These are phyloP conservation scores for Neopestalotiopsis clavispora DNA, from an alignment of 2,329 filamentous ascomycete genomes.

Conservation along the genomic window DNA sequence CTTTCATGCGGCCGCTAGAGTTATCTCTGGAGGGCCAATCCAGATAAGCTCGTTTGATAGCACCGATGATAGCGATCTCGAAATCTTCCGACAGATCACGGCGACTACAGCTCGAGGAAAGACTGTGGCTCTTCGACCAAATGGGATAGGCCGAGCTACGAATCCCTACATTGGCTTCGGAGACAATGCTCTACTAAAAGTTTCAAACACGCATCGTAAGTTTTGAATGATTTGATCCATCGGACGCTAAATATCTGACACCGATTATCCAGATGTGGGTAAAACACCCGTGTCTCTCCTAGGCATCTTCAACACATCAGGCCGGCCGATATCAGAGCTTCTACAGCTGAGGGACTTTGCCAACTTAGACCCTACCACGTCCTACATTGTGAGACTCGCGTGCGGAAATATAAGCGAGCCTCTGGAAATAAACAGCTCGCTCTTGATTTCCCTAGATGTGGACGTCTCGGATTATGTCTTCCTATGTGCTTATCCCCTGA, in stretches of 20 bases:
- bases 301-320: slow-evolving; percentile 4
- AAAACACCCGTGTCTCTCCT: background rate
- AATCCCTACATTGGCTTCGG: slow-evolving; percentile 1
- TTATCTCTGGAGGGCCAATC: background rate
- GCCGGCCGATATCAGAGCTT: background rate
- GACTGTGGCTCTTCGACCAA: slow-evolving; percentile 4
- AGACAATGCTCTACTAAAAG: background rate
- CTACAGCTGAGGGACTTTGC: background rate
- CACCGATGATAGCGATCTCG: background rate
- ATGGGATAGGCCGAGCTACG: background rate
- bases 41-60: slow-evolving; percentile 8
- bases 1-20: background rate
- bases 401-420: background rate
- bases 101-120: background rate
- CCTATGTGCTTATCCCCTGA: background rate
- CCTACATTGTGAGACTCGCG: background rate
- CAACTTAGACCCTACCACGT: background rate
- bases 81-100: background rate
- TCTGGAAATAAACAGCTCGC: background rate
- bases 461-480: background rate
- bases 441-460: background rate
- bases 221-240: background rate
- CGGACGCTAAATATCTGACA: background rate
- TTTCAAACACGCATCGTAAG: background rate
- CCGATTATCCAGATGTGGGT: background rate